phyloP scores from a whole-genome alignment of 345 rosid genomes.

The Heritiera fomes region DNA sequence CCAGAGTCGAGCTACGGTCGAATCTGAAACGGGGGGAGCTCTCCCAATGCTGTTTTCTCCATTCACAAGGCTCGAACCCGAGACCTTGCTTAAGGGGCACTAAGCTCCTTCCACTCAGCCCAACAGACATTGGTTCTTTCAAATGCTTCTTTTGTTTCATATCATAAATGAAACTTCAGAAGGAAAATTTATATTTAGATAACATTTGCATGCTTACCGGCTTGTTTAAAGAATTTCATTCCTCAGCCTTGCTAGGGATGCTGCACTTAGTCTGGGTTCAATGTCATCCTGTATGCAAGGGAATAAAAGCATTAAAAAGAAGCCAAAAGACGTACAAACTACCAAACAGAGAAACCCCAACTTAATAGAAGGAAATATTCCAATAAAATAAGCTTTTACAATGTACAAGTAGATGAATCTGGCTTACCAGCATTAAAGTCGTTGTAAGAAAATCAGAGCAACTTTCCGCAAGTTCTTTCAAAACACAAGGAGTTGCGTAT shows the following conservation, averaged over 20 bases:
- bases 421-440: slow-evolving; percentile 80
- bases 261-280: slow-evolving; percentile 70
- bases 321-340: background rate
- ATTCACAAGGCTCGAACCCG: too few relatives aligned
- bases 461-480: background rate
- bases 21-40: too few relatives aligned
- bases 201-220: slow-evolving; percentile 49
- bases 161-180: background rate
- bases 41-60: too few relatives aligned
- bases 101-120: too few relatives aligned
- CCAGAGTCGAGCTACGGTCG: too few relatives aligned
- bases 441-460: slow-evolving; percentile 47
- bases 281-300: slow-evolving; percentile 68
- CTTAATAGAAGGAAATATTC: slow-evolving; percentile 1
- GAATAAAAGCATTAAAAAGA: background rate
- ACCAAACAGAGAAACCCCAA: background rate
- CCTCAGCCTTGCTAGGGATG: slow-evolving; percentile 74
- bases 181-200: background rate
- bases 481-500: background rate
- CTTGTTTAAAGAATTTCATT: slow-evolving; percentile 85
- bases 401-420: background rate
- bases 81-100: too few relatives aligned
- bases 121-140: too few relatives aligned
- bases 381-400: background rate
- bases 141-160: background rate